Evolutionary conservation across 2,329 filamentous ascomycete genomes (phyloP).

Genomic region (Sporothrix inflata): DNA sequence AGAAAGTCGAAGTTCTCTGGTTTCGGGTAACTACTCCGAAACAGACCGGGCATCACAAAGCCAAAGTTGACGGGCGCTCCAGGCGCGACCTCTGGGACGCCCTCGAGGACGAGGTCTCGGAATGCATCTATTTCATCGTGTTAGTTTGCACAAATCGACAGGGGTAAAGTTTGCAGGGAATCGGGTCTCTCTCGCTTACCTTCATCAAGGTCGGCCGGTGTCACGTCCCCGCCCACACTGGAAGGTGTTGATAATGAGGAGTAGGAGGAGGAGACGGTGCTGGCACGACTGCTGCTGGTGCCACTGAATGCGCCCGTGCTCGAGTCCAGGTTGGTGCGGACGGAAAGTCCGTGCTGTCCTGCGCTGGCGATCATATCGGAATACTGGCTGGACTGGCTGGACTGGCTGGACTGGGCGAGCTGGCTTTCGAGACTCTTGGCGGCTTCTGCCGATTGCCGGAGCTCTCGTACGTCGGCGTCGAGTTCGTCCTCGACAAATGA

Average conservation of each 20-base stretch:
- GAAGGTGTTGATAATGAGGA: slow-evolving; percentile 26
- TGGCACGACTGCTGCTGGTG: slow-evolving; percentile 30
- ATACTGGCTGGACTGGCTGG: neutral
- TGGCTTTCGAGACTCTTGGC: slow-evolving; percentile 4
- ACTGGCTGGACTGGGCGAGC: neutral
- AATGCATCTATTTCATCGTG: neutral
- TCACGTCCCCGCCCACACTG: neutral
- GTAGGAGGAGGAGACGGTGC: slow-evolving; percentile 27
- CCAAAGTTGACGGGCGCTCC: slow-evolving; percentile 72
- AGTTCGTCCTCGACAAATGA: slow-evolving; percentile 33
- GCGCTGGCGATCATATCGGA: neutral
- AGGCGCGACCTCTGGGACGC: slow-evolving; percentile 32
- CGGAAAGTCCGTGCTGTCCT: neutral
- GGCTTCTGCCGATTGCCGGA: slow-evolving; percentile 7
- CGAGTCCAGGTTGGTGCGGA: slow-evolving; percentile 15
- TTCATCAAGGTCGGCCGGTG: neutral
- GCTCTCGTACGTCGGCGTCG: slow-evolving; percentile 30
- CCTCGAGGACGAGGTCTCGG: slow-evolving; percentile 2
- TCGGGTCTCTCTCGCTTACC: slow-evolving; percentile 12
- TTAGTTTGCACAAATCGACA: neutral
- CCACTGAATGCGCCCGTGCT: neutral
- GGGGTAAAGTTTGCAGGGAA: neutral
- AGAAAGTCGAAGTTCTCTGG: slow-evolving; percentile 72
- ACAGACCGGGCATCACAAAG: slow-evolving; percentile 72
- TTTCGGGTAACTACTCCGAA: slow-evolving; percentile 79